Evolutionary conservation across 2,329 filamentous ascomycete species (phyloP).

Genomic region (Diatrype stigma): DNA sequence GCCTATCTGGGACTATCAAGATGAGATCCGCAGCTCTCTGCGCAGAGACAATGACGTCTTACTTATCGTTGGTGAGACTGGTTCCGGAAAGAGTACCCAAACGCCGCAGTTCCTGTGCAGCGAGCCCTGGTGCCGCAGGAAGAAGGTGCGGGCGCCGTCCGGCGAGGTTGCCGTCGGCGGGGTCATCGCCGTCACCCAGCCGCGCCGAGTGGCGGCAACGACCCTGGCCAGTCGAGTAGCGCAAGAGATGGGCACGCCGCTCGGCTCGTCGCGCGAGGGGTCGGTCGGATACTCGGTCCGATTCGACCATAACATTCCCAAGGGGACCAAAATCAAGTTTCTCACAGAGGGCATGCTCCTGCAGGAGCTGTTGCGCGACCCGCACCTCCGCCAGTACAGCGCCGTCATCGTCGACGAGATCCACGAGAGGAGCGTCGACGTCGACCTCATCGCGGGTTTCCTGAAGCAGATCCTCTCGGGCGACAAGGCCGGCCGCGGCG

Average conservation of each 20-base stretch:
- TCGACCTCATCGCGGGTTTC: conserved; percentile 87
- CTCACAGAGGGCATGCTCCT: conserved; percentile 94
- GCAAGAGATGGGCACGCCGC: conserved; percentile 61
- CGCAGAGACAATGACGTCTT: conserved; percentile 64
- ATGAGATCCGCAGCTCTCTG: conserved; percentile 64
- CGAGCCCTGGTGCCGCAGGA: conserved; percentile 73
- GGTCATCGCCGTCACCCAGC: conserved; percentile 90
- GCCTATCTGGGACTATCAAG: conserved; percentile 74
- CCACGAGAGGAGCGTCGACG: conserved; percentile 91
- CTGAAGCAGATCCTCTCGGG: conserved; percentile 69
- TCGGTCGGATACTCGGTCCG: conserved; percentile 88
- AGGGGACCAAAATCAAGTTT: conserved; percentile 83
- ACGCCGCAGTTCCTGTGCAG: conserved; percentile 82
- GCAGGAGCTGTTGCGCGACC: conserved; percentile 87
- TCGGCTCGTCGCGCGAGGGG: conserved; percentile 39
- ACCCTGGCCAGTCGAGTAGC: conserved; percentile 85
- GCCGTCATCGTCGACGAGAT: conserved; percentile 93
- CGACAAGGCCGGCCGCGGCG: conserved; percentile 61
- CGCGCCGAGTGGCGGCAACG: conserved; percentile 87
- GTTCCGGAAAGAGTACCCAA: conserved; percentile 95
- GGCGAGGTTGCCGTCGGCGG: conserved; percentile 60
- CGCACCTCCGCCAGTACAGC: conserved; percentile 77
- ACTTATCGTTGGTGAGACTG: conserved; percentile 87
- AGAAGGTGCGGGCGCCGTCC: conserved; percentile 45
- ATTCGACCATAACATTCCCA: conserved; percentile 84